phyloP scores from a whole-genome alignment of 2,329 filamentous ascomycete species.

The Stagonosporopsis cucurbitacearum region DNA sequence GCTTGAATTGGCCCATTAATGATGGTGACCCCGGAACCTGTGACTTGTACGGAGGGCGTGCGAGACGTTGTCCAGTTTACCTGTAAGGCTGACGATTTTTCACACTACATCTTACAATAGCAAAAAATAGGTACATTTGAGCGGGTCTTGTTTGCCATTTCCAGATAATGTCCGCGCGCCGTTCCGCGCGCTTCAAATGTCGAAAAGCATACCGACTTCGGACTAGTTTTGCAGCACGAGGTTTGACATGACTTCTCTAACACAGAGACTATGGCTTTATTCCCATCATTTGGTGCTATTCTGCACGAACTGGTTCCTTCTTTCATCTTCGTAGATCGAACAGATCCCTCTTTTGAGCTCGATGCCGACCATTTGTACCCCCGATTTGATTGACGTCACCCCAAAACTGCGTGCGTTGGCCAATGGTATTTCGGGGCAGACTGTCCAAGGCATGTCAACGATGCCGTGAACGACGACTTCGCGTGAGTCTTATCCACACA shows the following conservation, averaged over 20 bases:
- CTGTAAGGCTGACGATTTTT: background rate
- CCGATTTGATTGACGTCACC: background rate
- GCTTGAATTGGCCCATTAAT: background rate
- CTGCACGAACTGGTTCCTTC: background rate
- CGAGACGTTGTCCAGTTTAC: background rate
- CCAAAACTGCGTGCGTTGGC: background rate
- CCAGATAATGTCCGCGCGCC: conserved; percentile 1
- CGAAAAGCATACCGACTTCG: conserved; percentile 1
- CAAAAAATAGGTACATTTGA: background rate
- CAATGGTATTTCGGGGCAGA: conserved; percentile 26
- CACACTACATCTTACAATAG: background rate
- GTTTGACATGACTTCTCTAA: background rate
- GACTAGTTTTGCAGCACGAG: background rate
- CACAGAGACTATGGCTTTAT: background rate
- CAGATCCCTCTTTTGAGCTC: background rate
- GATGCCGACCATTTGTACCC: background rate
- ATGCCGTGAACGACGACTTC: conserved; percentile 27
- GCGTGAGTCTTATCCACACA: conserved; percentile 13
- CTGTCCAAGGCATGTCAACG: conserved; percentile 29
- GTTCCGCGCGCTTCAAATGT: background rate
- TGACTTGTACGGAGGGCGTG: background rate
- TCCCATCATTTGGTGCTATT: background rate
- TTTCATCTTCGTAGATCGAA: background rate
- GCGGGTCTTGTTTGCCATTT: conserved; percentile 1
- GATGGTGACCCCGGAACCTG: background rate